Conservation (phyloP, 805 yeast species). For the Spathaspora girioi region DNA sequence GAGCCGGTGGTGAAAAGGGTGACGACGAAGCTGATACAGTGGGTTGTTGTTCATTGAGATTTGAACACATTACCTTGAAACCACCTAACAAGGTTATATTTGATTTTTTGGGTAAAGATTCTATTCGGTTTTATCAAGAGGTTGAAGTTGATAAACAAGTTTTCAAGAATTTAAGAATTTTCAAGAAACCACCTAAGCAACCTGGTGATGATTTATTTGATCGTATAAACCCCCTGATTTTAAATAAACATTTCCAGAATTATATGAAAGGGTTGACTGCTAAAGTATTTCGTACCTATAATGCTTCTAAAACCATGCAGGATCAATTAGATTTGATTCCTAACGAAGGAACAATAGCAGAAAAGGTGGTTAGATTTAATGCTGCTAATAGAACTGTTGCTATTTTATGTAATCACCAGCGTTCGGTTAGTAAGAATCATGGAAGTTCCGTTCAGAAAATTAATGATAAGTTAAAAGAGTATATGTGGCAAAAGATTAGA, state of each 20-base stretch:
- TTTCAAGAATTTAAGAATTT: slow-evolving; percentile 80
- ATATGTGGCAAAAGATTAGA: slow-evolving; percentile 80
- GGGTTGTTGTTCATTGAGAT: slow-evolving; percentile 93
- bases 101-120: slow-evolving; percentile 94
- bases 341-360: slow-evolving; percentile 84
- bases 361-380: slow-evolving; percentile 81
- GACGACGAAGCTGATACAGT: slow-evolving; percentile 98
- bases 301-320: slow-evolving; percentile 96
- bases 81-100: slow-evolving; percentile 86
- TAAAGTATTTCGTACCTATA: slow-evolving; percentile 94
- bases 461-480: slow-evolving; percentile 70
- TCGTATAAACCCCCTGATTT: slow-evolving; percentile 75
- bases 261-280: slow-evolving; percentile 95
- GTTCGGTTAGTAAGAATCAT: slow-evolving; percentile 84
- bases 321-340: slow-evolving; percentile 82
- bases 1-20: slow-evolving; percentile 98
- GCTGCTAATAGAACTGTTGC: slow-evolving; percentile 97
- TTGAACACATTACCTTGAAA: slow-evolving; percentile 78
- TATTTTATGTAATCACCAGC: slow-evolving; percentile 93
- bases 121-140: slow-evolving; percentile 86
- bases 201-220: slow-evolving; percentile 94
- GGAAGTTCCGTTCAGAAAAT: slow-evolving; percentile 78
- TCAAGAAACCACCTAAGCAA: slow-evolving; percentile 83
- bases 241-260: slow-evolving; percentile 82
- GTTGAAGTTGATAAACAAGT: slow-evolving; percentile 91